phyloP scores from a whole-genome alignment of 2,329 filamentous ascomycete genomes.

The Colletotrichum caudatum region DNA sequence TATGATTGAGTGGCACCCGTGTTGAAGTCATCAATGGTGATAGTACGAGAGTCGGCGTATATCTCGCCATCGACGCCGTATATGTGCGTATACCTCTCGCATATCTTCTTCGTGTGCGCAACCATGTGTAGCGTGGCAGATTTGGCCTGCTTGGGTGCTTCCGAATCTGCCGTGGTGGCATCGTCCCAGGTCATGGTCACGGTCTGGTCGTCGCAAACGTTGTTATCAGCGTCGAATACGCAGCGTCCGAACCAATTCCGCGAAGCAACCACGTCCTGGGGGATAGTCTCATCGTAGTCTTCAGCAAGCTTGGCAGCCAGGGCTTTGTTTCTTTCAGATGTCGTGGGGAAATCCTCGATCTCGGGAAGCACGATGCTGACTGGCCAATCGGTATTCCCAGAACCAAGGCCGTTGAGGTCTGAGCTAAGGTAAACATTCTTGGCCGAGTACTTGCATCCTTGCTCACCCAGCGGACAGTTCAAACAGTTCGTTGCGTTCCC shows the following conservation, averaged over 20 bases:
- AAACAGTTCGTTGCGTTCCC: conserved; percentile 88
- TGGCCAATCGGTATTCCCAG: conserved; percentile 82
- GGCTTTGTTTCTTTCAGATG: conserved; percentile 55
- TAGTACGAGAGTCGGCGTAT: conserved; percentile 82
- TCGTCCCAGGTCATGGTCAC: conserved; percentile 92
- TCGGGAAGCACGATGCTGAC: conserved; percentile 91
- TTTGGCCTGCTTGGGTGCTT: conserved; percentile 62
- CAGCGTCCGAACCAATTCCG: conserved; percentile 92
- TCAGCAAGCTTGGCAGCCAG: conserved; percentile 60
- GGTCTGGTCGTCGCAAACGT: conserved; percentile 92
- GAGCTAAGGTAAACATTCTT: conserved; percentile 83
- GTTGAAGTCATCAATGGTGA: conserved; percentile 74
- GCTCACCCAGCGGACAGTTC: conserved; percentile 76
- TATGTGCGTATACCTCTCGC: conserved; percentile 84
- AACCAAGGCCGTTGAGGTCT: conserved; percentile 68
- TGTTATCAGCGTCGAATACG: conserved; percentile 92
- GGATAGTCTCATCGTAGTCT: conserved; percentile 65
- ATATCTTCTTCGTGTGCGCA: conserved; percentile 87
- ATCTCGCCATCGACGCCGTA: conserved; percentile 92
- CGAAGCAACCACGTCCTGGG: conserved; percentile 59
- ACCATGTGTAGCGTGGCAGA: conserved; percentile 95
- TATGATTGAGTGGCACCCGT: conserved; percentile 37
- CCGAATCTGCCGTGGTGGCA: conserved; percentile 54
- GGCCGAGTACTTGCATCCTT: conserved; percentile 85
- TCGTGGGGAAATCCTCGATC: conserved; percentile 78